Evolutionary conservation across 129 eudicot genomes (phyloP), one percentile per base, ranked within the genome.

Genomic region (Saposhnikovia divaricata): DNA sequence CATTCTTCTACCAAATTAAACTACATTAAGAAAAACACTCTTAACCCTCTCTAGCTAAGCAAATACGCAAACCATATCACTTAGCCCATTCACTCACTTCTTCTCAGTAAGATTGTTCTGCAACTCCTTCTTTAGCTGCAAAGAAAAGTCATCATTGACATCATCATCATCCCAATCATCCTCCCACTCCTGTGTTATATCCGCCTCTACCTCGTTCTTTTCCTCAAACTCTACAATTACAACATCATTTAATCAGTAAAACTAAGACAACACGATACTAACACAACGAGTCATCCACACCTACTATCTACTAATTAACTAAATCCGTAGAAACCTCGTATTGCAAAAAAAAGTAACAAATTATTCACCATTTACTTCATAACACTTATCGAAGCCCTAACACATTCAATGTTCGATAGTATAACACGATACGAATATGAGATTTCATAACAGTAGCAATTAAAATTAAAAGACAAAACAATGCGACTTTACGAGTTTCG

Each of bases 91-190:
- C 27, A 55, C 13, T 55, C 65, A 55, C 68, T 90, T 90, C 90
- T 90, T 87, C 82, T 89, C 86, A 31, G 28, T 57, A 6, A 84
- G 25, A 84, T 83, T 86, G 86, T 77, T 84, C 86, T 91, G 91
- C 59, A 94, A 87, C 83, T 94, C 97, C 87, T 89, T 87, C 86
- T 91, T 89, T 68, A 94, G 88, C 82, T 94, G 96, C 79, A 91
- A 78, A 11, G 98, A 94, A 89, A 94, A 94, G 77, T 94, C 98
- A 83, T 91, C 96, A 63, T 90, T 94, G 81, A 94, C 98, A 78
- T 94, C 98, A 76, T 94, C 98, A 83, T 94, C 97, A 85, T 94
- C 98, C 98, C 98, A 94, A 82, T 94, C 98, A 83, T 94, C 98
- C 83, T 94, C 98, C 98, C 98, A 94, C 77, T 94, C 97, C 83